phyloP scores from a whole-genome alignment of 257 asterid species.

The Craterostigma plantagineum region DNA sequence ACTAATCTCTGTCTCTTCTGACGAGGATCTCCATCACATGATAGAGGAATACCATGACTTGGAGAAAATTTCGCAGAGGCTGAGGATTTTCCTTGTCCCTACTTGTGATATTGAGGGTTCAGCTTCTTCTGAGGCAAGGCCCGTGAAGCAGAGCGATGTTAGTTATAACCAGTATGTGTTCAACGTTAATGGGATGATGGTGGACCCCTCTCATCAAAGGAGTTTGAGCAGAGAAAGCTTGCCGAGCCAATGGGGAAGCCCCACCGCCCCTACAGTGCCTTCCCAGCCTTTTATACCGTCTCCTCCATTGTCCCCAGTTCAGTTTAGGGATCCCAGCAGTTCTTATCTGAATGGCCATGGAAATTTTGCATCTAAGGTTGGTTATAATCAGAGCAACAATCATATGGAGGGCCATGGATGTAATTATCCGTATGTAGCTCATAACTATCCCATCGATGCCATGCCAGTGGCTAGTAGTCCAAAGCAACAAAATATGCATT shows the following conservation, averaged over 20 bases:
- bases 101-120: slow-evolving; percentile 37
- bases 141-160: slow-evolving; percentile 23
- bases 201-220: slow-evolving; percentile 30
- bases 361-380: slow-evolving; percentile 10
- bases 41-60: slow-evolving; percentile 70
- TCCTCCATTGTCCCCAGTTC: slow-evolving; percentile 23
- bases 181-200: slow-evolving; percentile 48
- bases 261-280: background rate
- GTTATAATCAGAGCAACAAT: too few relatives aligned
- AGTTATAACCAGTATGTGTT: slow-evolving; percentile 41
- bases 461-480: slow-evolving; percentile 13
- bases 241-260: slow-evolving; percentile 4
- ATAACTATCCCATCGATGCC: slow-evolving; percentile 15
- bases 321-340: slow-evolving; percentile 15
- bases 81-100: slow-evolving; percentile 58
- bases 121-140: slow-evolving; percentile 28
- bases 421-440: background rate
- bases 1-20: slow-evolving; percentile 66
- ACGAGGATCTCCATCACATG: slow-evolving; percentile 86
- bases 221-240: slow-evolving; percentile 55
- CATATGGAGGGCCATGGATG: too few relatives aligned
- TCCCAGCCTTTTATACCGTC: slow-evolving; percentile 17
- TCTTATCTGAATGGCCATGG: slow-evolving; percentile 15
- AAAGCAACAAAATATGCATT: slow-evolving; percentile 8
- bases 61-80: slow-evolving; percentile 45